A percentile compares a stretch with the other conserved stretches of the same genome.
phyloP scores from a whole-genome alignment of 768 basidiomycete genomes.

The Tulasnella sp. region DNA sequence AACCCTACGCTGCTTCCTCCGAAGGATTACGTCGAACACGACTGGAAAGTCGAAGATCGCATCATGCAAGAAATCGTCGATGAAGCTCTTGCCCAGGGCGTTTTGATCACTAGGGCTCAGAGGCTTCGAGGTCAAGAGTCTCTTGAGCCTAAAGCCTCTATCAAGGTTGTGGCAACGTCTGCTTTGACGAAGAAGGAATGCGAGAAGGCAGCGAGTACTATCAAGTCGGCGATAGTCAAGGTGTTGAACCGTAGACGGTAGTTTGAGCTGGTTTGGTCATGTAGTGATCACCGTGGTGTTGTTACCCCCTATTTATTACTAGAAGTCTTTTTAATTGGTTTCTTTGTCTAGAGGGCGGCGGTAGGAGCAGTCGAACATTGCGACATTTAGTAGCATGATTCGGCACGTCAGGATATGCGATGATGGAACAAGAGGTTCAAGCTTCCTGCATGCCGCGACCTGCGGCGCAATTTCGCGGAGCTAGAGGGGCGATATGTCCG shows the following conservation, averaged over 20 bases:
- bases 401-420: no score
- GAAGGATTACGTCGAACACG: slow-evolving; percentile 37
- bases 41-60: slow-evolving; percentile 59
- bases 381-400: not conserved
- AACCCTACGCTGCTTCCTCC: slow-evolving; percentile 36
- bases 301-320: not conserved
- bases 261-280: not conserved
- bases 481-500: no score
- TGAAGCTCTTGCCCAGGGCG: slow-evolving; percentile 64
- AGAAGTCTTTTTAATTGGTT: not conserved
- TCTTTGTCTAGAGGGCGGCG: not conserved
- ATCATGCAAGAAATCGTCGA: slow-evolving; percentile 88
- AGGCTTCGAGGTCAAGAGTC: slow-evolving; percentile 73
- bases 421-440: no score
- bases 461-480: no score
- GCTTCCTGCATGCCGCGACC: no score
- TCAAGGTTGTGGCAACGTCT: slow-evolving; percentile 68
- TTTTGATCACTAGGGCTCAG: slow-evolving; percentile 77
- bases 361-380: not conserved
- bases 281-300: not conserved
- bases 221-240: slow-evolving; percentile 66
- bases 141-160: slow-evolving; percentile 66
- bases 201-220: slow-evolving; percentile 68
- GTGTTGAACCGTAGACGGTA: slow-evolving; percentile 35
- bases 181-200: slow-evolving; percentile 80